Conservation (phyloP, 495 filamentous ascomycete species). For the Penicillium taxi region DNA sequence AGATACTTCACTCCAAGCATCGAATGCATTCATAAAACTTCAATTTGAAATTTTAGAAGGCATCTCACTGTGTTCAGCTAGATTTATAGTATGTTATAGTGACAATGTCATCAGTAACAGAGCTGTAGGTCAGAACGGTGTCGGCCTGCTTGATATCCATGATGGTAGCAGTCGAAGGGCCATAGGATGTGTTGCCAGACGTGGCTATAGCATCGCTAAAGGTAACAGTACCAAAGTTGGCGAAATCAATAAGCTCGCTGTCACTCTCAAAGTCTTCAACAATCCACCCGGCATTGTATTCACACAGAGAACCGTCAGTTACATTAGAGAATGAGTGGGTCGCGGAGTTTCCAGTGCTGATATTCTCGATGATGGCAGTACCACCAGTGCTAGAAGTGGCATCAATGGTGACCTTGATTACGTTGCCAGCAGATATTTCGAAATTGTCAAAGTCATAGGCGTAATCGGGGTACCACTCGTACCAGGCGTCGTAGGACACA, state of each 20-base stretch:
- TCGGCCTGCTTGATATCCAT: constrained; percentile 42
- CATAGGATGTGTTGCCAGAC: constrained; percentile 21
- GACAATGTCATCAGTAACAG: constrained; percentile 26
- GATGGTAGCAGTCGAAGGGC: constrained; percentile 33
- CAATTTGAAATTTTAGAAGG: too few species aligned
- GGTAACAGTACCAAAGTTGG: constrained; percentile 45
- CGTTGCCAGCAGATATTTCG: constrained; percentile 43
- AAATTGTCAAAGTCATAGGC: constrained; percentile 45
- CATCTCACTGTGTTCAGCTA: not conserved
- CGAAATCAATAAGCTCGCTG: constrained; percentile 40
- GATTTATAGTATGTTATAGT: constrained; percentile 19
- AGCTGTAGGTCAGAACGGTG: constrained; percentile 35
- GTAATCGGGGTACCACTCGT: constrained; percentile 32
- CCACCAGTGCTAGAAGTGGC: constrained; percentile 38
- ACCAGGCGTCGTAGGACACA: constrained; percentile 34
- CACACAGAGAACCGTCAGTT: constrained; percentile 13
- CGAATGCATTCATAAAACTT: too few species aligned
- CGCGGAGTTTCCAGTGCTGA: constrained; percentile 40
- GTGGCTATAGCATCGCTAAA: constrained; percentile 34
- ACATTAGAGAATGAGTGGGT: constrained; percentile 36
- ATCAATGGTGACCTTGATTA: constrained; percentile 43
- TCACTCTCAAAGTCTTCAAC: constrained; percentile 49
- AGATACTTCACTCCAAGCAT: too few species aligned
- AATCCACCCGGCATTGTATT: constrained; percentile 52
- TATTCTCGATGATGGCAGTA: constrained; percentile 43